Evolutionary conservation across 257 asterid species (phyloP).

Genomic region (Nicotiana noctiflora): DNA sequence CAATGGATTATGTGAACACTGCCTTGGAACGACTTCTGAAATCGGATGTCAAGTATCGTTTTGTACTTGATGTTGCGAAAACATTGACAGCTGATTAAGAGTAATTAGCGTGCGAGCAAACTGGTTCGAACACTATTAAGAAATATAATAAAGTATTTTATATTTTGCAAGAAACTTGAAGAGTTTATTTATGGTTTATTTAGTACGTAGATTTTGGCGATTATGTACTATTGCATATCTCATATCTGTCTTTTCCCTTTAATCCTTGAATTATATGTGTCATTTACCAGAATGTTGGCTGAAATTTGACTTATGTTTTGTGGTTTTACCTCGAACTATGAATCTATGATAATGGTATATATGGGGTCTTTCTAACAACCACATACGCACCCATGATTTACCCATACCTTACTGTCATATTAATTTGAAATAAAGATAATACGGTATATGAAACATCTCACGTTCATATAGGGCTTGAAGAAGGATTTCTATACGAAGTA

Average conservation of each 20-base stretch:
- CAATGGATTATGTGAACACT: constrained; percentile 12
- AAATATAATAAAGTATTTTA: background rate
- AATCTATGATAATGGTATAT: too few species aligned
- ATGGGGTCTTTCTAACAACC: too few species aligned
- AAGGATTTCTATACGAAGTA: too few species aligned
- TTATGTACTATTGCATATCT: background rate
- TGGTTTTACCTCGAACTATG: too few species aligned
- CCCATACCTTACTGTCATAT: too few species aligned
- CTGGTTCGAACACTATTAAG: background rate
- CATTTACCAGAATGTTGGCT: too few species aligned
- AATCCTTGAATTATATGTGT: background rate
- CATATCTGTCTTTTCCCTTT: background rate
- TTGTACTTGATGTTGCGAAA: constrained; percentile 16
- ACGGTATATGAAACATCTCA: too few species aligned
- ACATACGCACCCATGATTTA: too few species aligned
- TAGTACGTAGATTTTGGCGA: background rate
- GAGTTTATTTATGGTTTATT: background rate
- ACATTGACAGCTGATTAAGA: background rate
- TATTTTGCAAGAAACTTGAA: background rate
- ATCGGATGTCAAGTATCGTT: constrained; percentile 22
- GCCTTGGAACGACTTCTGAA: constrained; percentile 15
- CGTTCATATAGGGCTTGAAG: too few species aligned
- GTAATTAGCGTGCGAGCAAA: background rate
- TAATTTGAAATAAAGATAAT: too few species aligned
- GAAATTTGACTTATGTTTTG: too few species aligned